A percentile compares a stretch with the other conserved stretches of the same genome.
Conservation (phyloP, 352 stramenopile genomes). For the Pythium phragmiticola region DNA sequence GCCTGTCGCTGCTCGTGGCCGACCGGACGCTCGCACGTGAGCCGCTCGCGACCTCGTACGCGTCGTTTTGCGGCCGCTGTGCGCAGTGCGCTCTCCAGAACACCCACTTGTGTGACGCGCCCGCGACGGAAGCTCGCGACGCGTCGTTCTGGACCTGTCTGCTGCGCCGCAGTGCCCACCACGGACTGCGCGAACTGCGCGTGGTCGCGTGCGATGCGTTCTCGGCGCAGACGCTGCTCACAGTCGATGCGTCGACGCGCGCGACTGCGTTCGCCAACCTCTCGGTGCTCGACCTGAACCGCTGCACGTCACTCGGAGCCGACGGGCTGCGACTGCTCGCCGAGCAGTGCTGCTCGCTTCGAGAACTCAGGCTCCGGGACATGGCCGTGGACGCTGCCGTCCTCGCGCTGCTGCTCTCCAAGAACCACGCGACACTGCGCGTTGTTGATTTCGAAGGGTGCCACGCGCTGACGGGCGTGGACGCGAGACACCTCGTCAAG, state of each 20-base stretch:
- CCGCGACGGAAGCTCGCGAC: constrained; percentile 29
- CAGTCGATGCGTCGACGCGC: constrained; percentile 21
- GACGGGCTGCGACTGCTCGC: constrained; percentile 42
- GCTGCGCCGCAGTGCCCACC: constrained; percentile 33
- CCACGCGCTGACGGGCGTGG: constrained; percentile 58
- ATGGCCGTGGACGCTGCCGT: constrained; percentile 60
- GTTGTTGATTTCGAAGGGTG: constrained; percentile 77
- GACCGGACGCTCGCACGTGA: constrained; percentile 35
- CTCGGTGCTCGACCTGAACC: constrained; percentile 59
- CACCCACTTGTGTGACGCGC: constrained; percentile 52
- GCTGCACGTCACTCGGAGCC: constrained; percentile 40
- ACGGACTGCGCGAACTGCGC: constrained; percentile 45
- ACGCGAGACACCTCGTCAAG: constrained; percentile 44
- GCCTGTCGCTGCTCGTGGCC: constrained; percentile 55
- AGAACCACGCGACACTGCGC: constrained; percentile 48
- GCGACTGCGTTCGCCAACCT: constrained; percentile 38
- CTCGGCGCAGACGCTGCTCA: constrained; percentile 34
- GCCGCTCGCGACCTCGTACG: constrained; percentile 38
- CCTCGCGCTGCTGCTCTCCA: constrained; percentile 46
- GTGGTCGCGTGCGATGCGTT: constrained; percentile 57
- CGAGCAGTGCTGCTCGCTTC: constrained; percentile 43
- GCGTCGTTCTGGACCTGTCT: constrained; percentile 58
- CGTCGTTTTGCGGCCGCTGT: constrained; percentile 67
- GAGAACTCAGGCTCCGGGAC: constrained; percentile 64
- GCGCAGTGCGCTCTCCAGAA: constrained; percentile 43